Base-by-base conservation (phyloP, 2,329 filamentous ascomycete genomes). In the Penicillium sp. region DNA sequence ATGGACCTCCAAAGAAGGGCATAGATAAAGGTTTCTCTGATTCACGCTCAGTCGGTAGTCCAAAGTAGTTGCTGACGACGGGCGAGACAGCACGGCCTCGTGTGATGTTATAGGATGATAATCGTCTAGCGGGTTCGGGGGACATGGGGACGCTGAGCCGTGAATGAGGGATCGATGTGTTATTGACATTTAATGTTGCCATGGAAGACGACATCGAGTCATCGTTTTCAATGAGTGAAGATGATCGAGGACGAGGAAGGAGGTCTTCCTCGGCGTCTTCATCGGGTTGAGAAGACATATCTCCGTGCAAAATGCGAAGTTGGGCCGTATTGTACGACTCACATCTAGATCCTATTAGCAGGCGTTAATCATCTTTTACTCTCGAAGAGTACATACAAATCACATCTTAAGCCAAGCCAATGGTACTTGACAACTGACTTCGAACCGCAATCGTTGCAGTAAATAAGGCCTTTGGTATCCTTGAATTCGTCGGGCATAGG, bases 401-500 rank as follows among this genome's bases (percentile, higher is more conserved):
- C 87, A 72, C 94, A 99, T 75, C 96, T 96, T 45, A 96, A 80
- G 0, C 94, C 94, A 5, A 97, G 80, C 91, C 94, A 99, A 75
- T 99, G 94, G 71, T 96, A 99, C 31, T 85, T 83, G 23, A 94
- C 91, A 23, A 89, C 89, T 60, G 89, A 93, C 71, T 92, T 93
- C 13, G 90, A 89, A 45, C 88, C 90, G 76, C 94, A 99, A 76
- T 99, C 94, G 72, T 99, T 97, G 76, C 94, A 99, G 61, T 93
- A 86, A 49, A 97, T 86, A 62, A 93, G 85, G 15, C 92, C 93
- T 61, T 87, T 87, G 6, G 90, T 92, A 67, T 91, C 86, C 60
- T 80, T 82, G 68, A 93, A 96, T 62, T 96, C 90, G 6, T 82
- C 77, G 0, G 94, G 94, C 92, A 99, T 97, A 1, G 94, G 94